Evolutionary conservation across 129 eudicot species (phyloP).

Genomic region (Rutidosis leptorrhynchoides): DNA sequence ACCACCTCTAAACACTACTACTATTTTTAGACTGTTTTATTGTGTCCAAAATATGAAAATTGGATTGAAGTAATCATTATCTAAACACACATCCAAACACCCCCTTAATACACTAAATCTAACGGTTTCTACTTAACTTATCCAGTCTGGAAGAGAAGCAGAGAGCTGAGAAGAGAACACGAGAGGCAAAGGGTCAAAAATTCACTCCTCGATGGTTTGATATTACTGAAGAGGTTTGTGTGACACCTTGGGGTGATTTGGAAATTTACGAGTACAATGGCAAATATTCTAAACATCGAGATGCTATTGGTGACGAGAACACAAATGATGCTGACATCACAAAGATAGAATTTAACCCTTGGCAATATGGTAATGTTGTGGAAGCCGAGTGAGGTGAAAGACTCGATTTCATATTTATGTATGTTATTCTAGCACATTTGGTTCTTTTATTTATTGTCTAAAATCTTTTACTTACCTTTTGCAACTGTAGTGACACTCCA

Average conservation of each 20-base stretch:
- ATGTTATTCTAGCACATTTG: conserved; percentile 15
- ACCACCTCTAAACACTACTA: no score
- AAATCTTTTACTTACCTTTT: conserved; percentile 8
- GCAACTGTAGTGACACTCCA: conserved; percentile 9
- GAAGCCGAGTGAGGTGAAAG: conserved; percentile 39
- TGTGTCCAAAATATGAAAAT: no score
- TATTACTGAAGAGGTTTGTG: conserved; percentile 48
- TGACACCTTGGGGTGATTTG: conserved; percentile 97
- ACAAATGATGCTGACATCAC: conserved; percentile 34
- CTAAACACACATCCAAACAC: not conserved
- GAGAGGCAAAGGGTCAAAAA: conserved; percentile 77
- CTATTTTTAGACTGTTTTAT: no score
- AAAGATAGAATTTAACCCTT: conserved; percentile 69
- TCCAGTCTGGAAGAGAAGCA: conserved; percentile 87
- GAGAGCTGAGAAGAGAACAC: conserved; percentile 79
- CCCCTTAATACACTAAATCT: not conserved
- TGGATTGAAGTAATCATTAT: not conserved
- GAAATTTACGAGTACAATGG: conserved; percentile 75
- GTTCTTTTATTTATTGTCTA: conserved; percentile 26
- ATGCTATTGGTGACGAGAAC: conserved; percentile 39
- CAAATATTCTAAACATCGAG: conserved; percentile 65
- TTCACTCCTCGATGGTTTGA: conserved; percentile 85
- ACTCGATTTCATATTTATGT: conserved; percentile 6
- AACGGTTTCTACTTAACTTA: not conserved
- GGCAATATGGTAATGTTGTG: conserved; percentile 70